phyloP scores from a whole-genome alignment of 2,329 filamentous ascomycete species.

The Verticillium nonalfalfae region DNA sequence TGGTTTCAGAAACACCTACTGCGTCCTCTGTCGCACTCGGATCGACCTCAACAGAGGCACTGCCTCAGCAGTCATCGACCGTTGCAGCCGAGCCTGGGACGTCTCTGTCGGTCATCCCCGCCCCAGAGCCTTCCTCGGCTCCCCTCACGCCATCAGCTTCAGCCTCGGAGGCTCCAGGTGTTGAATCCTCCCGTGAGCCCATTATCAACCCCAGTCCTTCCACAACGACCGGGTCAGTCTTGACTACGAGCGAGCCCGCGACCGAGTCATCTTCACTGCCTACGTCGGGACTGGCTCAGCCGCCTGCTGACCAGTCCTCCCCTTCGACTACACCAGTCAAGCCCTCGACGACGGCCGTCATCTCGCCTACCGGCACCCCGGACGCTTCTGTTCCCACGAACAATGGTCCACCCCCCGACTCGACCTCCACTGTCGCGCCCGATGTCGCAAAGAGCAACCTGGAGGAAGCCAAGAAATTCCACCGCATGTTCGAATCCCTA shows the following conservation, averaged over 20 bases:
- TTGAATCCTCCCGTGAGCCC: background rate
- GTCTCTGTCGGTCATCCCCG: background rate
- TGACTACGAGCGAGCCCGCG: background rate
- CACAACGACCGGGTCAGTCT: background rate
- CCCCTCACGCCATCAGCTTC: background rate
- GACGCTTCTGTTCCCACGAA: constrained; percentile 35
- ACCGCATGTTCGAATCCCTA: constrained; percentile 37
- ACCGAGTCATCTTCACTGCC: background rate
- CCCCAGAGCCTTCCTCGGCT: background rate
- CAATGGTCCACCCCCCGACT: constrained; percentile 23
- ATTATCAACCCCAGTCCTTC: background rate
- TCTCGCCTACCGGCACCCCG: constrained; percentile 24
- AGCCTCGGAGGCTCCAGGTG: background rate
- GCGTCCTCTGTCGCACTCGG: background rate
- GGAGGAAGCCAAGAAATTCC: constrained; percentile 35
- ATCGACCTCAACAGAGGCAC: background rate
- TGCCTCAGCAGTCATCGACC: background rate
- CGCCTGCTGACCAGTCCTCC: background rate
- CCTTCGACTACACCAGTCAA: background rate
- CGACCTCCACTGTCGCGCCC: constrained; percentile 32
- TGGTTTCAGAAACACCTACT: background rate
- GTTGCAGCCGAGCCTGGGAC: background rate
- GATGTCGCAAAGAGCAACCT: constrained; percentile 38
- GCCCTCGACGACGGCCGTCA: constrained; percentile 3
- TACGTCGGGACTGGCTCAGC: background rate